Percentiles rank a stretch among this genome's conserved stretches.
Conservation (phyloP, 129 eudicot genomes). For the Pittosporum tobira region DNA sequence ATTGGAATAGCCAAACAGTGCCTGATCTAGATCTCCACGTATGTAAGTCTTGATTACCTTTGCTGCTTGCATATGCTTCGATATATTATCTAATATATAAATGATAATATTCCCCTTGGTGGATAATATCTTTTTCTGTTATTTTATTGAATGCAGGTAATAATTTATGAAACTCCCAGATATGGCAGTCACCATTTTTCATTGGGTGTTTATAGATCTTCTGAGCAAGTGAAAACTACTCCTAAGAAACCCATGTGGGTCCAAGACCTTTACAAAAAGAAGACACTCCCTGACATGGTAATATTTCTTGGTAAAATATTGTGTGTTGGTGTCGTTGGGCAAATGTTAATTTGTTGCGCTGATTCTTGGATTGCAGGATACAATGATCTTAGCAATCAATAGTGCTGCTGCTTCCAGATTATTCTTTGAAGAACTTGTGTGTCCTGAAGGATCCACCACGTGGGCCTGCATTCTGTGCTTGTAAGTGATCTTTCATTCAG, state of each 20-base stretch:
- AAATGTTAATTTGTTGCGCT: slow-evolving; percentile 9
- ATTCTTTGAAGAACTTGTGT: slow-evolving; percentile 33
- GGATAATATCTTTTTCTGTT: slow-evolving; percentile 17
- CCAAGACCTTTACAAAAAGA: slow-evolving; percentile 47
- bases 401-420: slow-evolving; percentile 58
- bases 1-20: slow-evolving; percentile 42
- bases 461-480: slow-evolving; percentile 18
- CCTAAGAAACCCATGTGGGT: slow-evolving; percentile 71
- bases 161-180: slow-evolving; percentile 70
- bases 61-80: slow-evolving; percentile 2
- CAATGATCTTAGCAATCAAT: slow-evolving; percentile 65
- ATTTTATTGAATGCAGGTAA: slow-evolving; percentile 43
- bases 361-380: slow-evolving; percentile 40
- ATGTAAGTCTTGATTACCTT: slow-evolving; percentile 61
- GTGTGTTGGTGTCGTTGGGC: neutral
- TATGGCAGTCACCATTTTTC: slow-evolving; percentile 80
- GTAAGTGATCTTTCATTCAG: slow-evolving; percentile 29
- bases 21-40: slow-evolving; percentile 76
- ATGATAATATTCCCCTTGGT: no score
- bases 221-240: slow-evolving; percentile 24
- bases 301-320: slow-evolving; percentile 9
- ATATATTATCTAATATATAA: neutral
- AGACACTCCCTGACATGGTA: slow-evolving; percentile 64
- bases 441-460: slow-evolving; percentile 19
- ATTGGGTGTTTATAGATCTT: slow-evolving; percentile 27